phyloP scores from a whole-genome alignment of 257 asterid genomes.

The Jacaranda copaia region DNA sequence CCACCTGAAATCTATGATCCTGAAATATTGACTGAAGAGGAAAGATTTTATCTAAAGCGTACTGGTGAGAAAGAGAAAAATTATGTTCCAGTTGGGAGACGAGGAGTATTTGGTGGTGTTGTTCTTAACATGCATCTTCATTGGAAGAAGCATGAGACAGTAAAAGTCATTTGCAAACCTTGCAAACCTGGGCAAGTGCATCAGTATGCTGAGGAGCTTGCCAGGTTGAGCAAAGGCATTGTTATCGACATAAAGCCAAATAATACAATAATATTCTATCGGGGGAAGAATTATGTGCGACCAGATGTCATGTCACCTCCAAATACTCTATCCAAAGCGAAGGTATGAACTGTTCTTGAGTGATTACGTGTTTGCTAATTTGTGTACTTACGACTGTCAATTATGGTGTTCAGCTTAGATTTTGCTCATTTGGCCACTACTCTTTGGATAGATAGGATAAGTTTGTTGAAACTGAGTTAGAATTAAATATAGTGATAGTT shows the following conservation, averaged over 20 bases:
- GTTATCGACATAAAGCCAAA: constrained; percentile 81
- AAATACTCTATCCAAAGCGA: constrained; percentile 89
- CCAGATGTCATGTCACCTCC: constrained; percentile 91
- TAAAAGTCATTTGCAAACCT: constrained; percentile 89
- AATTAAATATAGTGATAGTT: background rate
- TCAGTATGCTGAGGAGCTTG: constrained; percentile 81
- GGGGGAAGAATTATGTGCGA: constrained; percentile 90
- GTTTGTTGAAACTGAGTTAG: background rate
- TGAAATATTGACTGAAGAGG: constrained; percentile 94
- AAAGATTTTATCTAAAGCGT: constrained; percentile 86
- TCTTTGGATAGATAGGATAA: constrained; percentile 10
- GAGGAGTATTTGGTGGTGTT: constrained; percentile 98
- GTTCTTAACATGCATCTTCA: constrained; percentile 99
- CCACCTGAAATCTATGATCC: constrained; percentile 82
- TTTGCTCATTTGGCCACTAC: constrained; percentile 20
- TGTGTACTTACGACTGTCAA: background rate
- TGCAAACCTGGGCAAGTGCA: constrained; percentile 90
- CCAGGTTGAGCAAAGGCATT: constrained; percentile 86
- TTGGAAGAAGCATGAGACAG: constrained; percentile 95
- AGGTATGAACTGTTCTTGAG: constrained; percentile 53
- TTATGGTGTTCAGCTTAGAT: constrained; percentile 28
- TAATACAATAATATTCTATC: constrained; percentile 70
- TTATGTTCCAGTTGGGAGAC: constrained; percentile 86
- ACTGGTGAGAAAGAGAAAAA: constrained; percentile 94
- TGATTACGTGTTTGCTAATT: constrained; percentile 10